These are phyloP conservation scores for Eucalyptus regnans DNA, from an alignment of 345 rosid species.

Conservation along the genomic window DNA sequence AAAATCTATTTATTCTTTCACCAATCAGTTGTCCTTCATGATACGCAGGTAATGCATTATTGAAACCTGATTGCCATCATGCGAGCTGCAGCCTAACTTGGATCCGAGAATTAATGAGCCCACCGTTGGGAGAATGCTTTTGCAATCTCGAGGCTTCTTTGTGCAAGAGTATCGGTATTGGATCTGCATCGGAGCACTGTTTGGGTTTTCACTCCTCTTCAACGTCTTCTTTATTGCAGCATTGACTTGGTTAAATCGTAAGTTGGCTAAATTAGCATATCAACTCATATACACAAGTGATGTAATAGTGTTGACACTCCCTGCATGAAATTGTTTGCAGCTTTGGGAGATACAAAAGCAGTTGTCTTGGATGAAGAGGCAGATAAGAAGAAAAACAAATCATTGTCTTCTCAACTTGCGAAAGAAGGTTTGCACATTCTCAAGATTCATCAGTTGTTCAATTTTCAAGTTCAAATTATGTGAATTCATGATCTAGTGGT, in stretches of 20 bases:
- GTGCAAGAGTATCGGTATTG: slow-evolving; percentile 57
- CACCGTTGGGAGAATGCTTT: slow-evolving; percentile 36
- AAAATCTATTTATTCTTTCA: slow-evolving; percentile 6
- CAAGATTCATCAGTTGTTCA: background rate
- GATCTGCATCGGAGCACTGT: slow-evolving; percentile 58
- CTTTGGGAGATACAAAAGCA: slow-evolving; percentile 40
- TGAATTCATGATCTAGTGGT: too few species aligned
- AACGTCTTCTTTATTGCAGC: slow-evolving; percentile 49
- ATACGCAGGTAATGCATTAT: background rate
- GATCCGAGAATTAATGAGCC: slow-evolving; percentile 23
- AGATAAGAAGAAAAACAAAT: slow-evolving; percentile 5
- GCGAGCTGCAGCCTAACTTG: slow-evolving; percentile 19
- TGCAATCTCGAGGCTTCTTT: slow-evolving; percentile 50
- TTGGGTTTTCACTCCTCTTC: slow-evolving; percentile 58
- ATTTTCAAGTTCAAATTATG: background rate
- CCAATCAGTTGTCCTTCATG: background rate
- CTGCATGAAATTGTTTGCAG: slow-evolving; percentile 13
- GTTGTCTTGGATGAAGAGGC: slow-evolving; percentile 23
- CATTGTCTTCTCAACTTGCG: background rate
- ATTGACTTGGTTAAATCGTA: slow-evolving; percentile 54
- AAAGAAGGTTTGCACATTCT: slow-evolving; percentile 22
- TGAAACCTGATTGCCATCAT: background rate
- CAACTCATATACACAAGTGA: background rate
- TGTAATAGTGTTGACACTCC: background rate
- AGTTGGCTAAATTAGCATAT: slow-evolving; percentile 7